phyloP scores from a whole-genome alignment of 441 rosid genomes.

The Syzygium malaccense region DNA sequence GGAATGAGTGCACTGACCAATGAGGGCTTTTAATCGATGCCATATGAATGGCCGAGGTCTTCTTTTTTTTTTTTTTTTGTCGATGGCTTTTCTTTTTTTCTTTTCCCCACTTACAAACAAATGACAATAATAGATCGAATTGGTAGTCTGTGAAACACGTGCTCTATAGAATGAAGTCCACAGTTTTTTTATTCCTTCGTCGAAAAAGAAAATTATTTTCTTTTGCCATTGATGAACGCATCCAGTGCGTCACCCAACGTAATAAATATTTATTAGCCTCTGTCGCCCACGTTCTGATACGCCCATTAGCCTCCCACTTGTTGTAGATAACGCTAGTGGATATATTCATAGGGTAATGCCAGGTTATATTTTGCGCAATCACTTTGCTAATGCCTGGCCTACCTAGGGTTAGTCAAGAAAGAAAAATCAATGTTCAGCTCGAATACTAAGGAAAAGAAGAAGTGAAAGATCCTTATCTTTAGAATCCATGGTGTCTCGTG shows the following conservation, averaged over 20 bases:
- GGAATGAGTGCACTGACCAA: neutral
- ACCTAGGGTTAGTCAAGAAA: neutral
- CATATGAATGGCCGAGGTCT: neutral
- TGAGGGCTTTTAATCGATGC: neutral
- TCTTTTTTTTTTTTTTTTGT: neutral
- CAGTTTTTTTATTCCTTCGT: neutral
- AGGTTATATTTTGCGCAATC: neutral
- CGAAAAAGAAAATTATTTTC: neutral
- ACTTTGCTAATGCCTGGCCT: neutral
- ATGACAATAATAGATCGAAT: neutral
- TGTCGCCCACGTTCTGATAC: neutral
- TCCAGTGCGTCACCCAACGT: neutral
- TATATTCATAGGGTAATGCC: neutral
- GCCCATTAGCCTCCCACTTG: neutral
- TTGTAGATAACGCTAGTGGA: neutral
- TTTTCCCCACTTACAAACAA: neutral
- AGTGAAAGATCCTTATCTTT: neutral
- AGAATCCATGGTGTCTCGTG: neutral
- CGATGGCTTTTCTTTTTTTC: neutral
- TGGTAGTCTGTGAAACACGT: neutral
- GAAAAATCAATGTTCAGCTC: neutral
- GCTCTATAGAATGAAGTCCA: neutral
- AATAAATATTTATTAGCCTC: neutral
- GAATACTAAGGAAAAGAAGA: neutral
- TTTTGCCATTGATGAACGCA: neutral